These are phyloP conservation scores for Dichotomopilus funicola DNA, from an alignment of 2,329 filamentous ascomycete genomes.

Conservation along the genomic window DNA sequence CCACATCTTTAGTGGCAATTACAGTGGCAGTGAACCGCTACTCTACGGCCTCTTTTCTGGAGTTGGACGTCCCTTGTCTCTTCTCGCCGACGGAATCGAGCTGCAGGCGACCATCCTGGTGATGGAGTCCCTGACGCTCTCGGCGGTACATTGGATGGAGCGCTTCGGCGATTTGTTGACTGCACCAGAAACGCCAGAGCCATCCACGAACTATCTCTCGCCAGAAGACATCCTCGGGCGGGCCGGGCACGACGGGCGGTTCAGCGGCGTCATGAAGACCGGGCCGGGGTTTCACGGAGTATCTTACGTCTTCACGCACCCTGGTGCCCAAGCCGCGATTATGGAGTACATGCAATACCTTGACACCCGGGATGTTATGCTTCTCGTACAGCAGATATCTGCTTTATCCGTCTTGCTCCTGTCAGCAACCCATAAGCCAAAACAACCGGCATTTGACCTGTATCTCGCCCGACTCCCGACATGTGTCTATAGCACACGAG, in stretches of 20 bases:
- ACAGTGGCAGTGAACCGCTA: slow-evolving; percentile 17
- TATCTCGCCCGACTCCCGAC: slow-evolving; percentile 22
- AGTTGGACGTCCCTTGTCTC: slow-evolving; percentile 21
- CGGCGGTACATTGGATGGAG: slow-evolving; percentile 21
- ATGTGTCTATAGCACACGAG: slow-evolving; percentile 18
- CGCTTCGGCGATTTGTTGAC: slow-evolving; percentile 18
- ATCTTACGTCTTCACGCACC: slow-evolving; percentile 16
- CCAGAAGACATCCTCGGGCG: slow-evolving; percentile 20
- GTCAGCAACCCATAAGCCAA: slow-evolving; percentile 22
- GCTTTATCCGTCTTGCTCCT: slow-evolving; percentile 18
- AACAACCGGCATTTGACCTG: slow-evolving; percentile 22
- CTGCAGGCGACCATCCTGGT: slow-evolving; percentile 20
- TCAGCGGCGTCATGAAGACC: slow-evolving; percentile 23
- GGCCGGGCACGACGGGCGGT: slow-evolving; percentile 22
- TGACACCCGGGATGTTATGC: slow-evolving; percentile 16
- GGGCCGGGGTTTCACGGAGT: slow-evolving; percentile 22
- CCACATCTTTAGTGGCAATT: slow-evolving; percentile 16
- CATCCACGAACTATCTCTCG: neutral
- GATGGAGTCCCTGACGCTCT: slow-evolving; percentile 21
- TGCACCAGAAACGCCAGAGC: slow-evolving; percentile 6
- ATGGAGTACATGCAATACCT: slow-evolving; percentile 22
- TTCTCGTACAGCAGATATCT: slow-evolving; percentile 18
- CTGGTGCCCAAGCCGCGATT: slow-evolving; percentile 16
- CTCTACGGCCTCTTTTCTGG: slow-evolving; percentile 23
- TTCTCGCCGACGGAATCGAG: slow-evolving; percentile 24